Conservation (phyloP, 2,329 filamentous ascomycete species). For the Purpureocillium takamizusanense region DNA sequence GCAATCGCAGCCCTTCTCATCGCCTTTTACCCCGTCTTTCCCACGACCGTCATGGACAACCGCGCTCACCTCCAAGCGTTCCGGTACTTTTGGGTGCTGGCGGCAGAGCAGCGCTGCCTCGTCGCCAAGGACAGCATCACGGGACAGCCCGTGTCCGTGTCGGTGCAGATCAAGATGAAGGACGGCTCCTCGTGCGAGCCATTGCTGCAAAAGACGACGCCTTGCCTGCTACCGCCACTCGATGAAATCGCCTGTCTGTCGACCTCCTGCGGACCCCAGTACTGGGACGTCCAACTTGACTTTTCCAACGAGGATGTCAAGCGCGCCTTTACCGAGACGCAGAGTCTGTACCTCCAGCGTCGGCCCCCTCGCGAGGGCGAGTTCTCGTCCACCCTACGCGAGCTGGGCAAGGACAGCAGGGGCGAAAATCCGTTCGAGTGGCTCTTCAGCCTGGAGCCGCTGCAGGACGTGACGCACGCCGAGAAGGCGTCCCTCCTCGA, state of each 20-base stretch:
- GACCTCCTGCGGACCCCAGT: constrained; percentile 53
- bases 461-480: constrained; percentile 46
- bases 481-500: constrained; percentile 57
- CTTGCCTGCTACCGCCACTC: constrained; percentile 56
- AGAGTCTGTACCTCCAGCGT: constrained; percentile 66
- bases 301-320: constrained; percentile 58
- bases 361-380: constrained; percentile 58
- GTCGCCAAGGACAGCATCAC: constrained; percentile 82
- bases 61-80: constrained; percentile 92
- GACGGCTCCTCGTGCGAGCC: constrained; percentile 26
- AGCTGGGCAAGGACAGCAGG: constrained; percentile 44
- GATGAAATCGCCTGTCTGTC: constrained; percentile 50
- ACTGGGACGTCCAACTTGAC: constrained; percentile 76
- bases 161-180: constrained; percentile 56
- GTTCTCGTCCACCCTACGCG: constrained; percentile 67
- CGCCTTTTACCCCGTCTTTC: constrained; percentile 91
- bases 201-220: constrained; percentile 37
- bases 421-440: constrained; percentile 53
- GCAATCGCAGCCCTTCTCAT: constrained; percentile 80
- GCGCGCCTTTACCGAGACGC: constrained; percentile 53
- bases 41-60: constrained; percentile 83
- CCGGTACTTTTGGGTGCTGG: constrained; percentile 93
- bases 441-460: constrained; percentile 59
- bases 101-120: constrained; percentile 80
- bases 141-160: constrained; percentile 65